phyloP scores from a whole-genome alignment of 1,284 basidiomycete species.

The Malassezia sympodialis region DNA sequence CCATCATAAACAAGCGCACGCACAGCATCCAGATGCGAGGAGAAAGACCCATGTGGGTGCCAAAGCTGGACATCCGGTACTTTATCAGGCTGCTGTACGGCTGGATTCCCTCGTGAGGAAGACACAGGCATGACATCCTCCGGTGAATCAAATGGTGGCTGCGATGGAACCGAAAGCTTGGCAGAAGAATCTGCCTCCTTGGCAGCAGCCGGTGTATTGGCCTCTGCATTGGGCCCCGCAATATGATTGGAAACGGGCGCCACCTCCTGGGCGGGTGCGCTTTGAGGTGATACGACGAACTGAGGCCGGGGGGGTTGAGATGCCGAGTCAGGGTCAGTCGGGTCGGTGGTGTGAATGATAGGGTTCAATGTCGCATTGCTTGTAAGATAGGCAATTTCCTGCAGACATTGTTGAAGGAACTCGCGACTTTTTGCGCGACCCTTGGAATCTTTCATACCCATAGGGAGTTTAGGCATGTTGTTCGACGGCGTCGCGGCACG shows the following conservation, averaged over 20 bases:
- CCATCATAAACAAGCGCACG: conserved; percentile 79
- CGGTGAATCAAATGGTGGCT: not conserved
- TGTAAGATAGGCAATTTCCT: conserved; percentile 94
- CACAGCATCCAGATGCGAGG: conserved; percentile 83
- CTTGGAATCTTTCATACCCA: conserved; percentile 70
- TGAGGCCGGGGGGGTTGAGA: not conserved
- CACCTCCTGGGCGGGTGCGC: not conserved
- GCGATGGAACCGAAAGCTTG: not conserved
- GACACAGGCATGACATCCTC: not conserved
- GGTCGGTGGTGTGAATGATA: conserved; percentile 50
- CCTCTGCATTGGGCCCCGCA: not conserved
- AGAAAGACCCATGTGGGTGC: conserved; percentile 37
- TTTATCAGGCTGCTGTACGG: not conserved
- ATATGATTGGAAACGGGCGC: not conserved
- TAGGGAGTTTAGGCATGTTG: conserved; percentile 11
- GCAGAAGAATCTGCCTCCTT: not conserved
- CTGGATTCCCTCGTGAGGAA: not conserved
- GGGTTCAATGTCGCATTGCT: conserved; percentile 95
- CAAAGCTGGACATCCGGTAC: conserved; percentile 34
- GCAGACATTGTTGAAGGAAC: conserved; percentile 94
- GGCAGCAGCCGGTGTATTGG: not conserved
- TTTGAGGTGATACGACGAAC: not conserved
- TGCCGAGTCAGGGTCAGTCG: not conserved
- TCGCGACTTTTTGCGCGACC: conserved; percentile 86
- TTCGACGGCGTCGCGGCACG: not conserved